A percentile compares a stretch with the other conserved stretches of the same genome.
Conservation (phyloP, 2,329 filamentous ascomycete genomes). For the Dothistroma pini region DNA sequence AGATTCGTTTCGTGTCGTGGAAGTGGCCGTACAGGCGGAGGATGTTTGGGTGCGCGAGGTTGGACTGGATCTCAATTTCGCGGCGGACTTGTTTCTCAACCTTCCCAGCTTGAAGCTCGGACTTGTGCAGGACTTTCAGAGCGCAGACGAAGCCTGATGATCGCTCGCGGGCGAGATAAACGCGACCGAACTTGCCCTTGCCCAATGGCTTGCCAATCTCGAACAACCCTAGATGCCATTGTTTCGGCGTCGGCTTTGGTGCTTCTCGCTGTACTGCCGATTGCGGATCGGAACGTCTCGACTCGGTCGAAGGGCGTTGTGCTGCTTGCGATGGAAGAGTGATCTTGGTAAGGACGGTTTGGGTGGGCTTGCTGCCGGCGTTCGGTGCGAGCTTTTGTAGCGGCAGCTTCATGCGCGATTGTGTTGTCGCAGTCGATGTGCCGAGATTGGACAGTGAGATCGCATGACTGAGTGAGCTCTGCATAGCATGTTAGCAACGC, state of each 20-base stretch:
- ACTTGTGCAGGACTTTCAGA: slow-evolving; percentile 82
- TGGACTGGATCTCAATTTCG: slow-evolving; percentile 87
- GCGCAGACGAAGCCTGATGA: slow-evolving; percentile 79
- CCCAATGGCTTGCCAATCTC: slow-evolving; percentile 83
- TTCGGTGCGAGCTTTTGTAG: slow-evolving; percentile 85
- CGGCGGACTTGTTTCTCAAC: slow-evolving; percentile 85
- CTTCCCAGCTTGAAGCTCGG: slow-evolving; percentile 71
- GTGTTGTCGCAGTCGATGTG: slow-evolving; percentile 28
- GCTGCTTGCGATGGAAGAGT: slow-evolving; percentile 64
- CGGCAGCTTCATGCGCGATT: slow-evolving; percentile 65
- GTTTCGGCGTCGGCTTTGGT: slow-evolving; percentile 39
- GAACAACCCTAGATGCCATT: slow-evolving; percentile 90
- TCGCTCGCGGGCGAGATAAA: slow-evolving; percentile 79
- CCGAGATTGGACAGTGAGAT: slow-evolving; percentile 49
- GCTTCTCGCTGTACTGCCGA: slow-evolving; percentile 23
- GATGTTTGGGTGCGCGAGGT: slow-evolving; percentile 81
- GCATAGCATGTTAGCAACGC: slow-evolving; percentile 15
- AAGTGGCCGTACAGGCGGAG: slow-evolving; percentile 82
- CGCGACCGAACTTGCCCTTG: slow-evolving; percentile 83
- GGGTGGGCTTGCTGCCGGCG: slow-evolving; percentile 45
- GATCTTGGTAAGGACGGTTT: slow-evolving; percentile 51
- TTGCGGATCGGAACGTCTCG: slow-evolving; percentile 27
- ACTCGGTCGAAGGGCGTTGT: slow-evolving; percentile 39
- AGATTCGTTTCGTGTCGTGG: slow-evolving; percentile 83
- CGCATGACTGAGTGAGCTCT: slow-evolving; percentile 48